Percentiles rank a stretch among this genome's conserved stretches.
phyloP scores from a whole-genome alignment of 192 early-diverging fungal genomes.

The Gaertneriomyces semiglobifer region DNA sequence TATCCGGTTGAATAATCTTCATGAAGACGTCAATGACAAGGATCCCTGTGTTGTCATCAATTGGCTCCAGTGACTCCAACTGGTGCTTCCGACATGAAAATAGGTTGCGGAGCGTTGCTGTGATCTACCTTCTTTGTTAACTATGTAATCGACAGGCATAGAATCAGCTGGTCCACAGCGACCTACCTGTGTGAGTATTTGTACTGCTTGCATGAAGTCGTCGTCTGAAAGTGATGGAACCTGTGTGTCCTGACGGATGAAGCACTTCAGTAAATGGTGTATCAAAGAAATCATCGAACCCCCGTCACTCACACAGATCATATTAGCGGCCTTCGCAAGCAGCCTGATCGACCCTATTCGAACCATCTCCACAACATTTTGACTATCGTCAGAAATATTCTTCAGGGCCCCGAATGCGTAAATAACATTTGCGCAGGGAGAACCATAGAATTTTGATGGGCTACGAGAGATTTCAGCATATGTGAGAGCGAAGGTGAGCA shows the following conservation, averaged over 20 bases:
- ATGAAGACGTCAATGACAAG: conserved; percentile 7
- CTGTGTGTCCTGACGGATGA: not conserved
- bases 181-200: conserved; percentile 28
- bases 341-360: not conserved
- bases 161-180: not conserved
- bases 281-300: too few species aligned
- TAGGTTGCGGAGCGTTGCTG: conserved; percentile 34
- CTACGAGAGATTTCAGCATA: not conserved
- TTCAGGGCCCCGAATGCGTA: conserved; percentile 23
- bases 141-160: not conserved
- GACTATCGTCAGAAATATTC: conserved; percentile 16
- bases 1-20: not conserved
- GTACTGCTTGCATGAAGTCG: conserved; percentile 9
- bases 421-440: conserved; percentile 8
- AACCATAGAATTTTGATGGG: not conserved
- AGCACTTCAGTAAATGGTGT: not conserved
- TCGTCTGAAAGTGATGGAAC: conserved; percentile 2
- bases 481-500: not conserved
- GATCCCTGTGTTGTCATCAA: not conserved
- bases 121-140: conserved; percentile 20
- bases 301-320: not conserved
- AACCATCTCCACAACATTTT: conserved; percentile 4
- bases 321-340: not conserved
- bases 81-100: not conserved
- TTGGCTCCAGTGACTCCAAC: conserved; percentile 10